Conservation (phyloP, 2,329 filamentous ascomycete species). For the Clarireedia homoeocarpa region DNA sequence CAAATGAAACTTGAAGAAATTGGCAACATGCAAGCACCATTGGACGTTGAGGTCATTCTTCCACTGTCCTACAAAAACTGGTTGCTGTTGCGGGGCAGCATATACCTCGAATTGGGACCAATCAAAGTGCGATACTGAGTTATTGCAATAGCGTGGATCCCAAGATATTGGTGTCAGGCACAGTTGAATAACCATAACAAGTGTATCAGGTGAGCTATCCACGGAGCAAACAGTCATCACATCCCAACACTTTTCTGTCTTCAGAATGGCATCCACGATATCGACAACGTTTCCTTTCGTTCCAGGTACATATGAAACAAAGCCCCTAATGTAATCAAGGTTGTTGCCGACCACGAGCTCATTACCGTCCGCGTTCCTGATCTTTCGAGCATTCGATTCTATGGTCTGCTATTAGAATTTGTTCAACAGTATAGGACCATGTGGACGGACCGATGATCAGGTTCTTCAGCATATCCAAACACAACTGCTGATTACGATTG, state of each 20-base stretch:
- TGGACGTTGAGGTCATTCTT: constrained; percentile 35
- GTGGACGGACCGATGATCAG: constrained; percentile 36
- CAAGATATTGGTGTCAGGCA: constrained; percentile 21
- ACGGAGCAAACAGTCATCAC: constrained; percentile 2
- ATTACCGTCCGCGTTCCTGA: constrained; percentile 12
- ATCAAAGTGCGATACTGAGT: constrained; percentile 30
- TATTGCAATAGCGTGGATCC: constrained; percentile 22
- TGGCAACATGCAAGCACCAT: constrained; percentile 39
- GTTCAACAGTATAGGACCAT: neutral
- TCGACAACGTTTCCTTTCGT: constrained; percentile 13
- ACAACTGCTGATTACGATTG: constrained; percentile 25
- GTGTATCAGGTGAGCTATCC: neutral
- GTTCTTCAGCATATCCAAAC: constrained; percentile 33
- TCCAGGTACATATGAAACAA: constrained; percentile 11
- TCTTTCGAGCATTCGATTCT: constrained; percentile 23
- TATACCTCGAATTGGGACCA: constrained; percentile 40
- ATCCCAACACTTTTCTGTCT: constrained; percentile 12
- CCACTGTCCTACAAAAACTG: constrained; percentile 35
- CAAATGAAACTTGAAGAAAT: constrained; percentile 47
- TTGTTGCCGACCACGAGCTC: constrained; percentile 30
- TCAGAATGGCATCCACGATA: constrained; percentile 23
- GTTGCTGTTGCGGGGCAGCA: constrained; percentile 24
- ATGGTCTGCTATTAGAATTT: neutral
- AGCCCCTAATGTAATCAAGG: constrained; percentile 16
- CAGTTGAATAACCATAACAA: constrained; percentile 23